phyloP scores from a whole-genome alignment of 176 grass and related monocot species.

The Phoenix dactylifera region DNA sequence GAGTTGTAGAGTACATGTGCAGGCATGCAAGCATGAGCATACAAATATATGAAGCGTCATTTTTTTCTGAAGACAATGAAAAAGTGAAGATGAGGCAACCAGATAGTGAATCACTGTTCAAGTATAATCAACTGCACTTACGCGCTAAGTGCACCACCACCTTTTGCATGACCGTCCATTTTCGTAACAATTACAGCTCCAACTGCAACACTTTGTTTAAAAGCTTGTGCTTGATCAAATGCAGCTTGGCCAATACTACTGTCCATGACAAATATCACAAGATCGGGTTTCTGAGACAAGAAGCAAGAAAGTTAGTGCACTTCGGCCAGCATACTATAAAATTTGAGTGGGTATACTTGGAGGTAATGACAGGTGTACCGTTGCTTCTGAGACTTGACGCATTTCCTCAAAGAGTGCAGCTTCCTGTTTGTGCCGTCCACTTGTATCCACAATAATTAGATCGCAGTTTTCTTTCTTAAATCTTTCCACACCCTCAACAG shows the following conservation, averaged over 20 bases:
- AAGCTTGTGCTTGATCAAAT: slow-evolving; percentile 98
- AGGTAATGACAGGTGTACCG: slow-evolving; percentile 29
- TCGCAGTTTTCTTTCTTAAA: slow-evolving; percentile 91
- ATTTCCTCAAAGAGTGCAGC: slow-evolving; percentile 95
- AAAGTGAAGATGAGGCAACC: no score
- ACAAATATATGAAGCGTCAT: no score
- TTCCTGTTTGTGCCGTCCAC: slow-evolving; percentile 92
- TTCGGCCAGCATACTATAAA: background rate
- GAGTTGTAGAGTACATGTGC: no score
- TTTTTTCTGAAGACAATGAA: no score
- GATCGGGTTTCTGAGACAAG: slow-evolving; percentile 75
- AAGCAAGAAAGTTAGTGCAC: background rate
- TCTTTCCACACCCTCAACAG: slow-evolving; percentile 87
- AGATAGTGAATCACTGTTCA: no score
- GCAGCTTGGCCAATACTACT: slow-evolving; percentile 97
- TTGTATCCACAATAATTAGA: slow-evolving; percentile 97
- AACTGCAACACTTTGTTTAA: slow-evolving; percentile 90
- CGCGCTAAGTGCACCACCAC: slow-evolving; percentile 91
- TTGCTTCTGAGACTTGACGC: slow-evolving; percentile 98
- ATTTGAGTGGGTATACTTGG: background rate
- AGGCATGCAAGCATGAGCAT: no score
- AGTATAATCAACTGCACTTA: slow-evolving; percentile 39
- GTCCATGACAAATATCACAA: slow-evolving; percentile 98
- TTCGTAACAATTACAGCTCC: slow-evolving; percentile 98
- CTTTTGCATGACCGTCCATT: slow-evolving; percentile 94